A percentile compares a stretch with the other conserved stretches of the same genome.
Conservation (phyloP, 257 asterid genomes). For the Plantago major region DNA sequence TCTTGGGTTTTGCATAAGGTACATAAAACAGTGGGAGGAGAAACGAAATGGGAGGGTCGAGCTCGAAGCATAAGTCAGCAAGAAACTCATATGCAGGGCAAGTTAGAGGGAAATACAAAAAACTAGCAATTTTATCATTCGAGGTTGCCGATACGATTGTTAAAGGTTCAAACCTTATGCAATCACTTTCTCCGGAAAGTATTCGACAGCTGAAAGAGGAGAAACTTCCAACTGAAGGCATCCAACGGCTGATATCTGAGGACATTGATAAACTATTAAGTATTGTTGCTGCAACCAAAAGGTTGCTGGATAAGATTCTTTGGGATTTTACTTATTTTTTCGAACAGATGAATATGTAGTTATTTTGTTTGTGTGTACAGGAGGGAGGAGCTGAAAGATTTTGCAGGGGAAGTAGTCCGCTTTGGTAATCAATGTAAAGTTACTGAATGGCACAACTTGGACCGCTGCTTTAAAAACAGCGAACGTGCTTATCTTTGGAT, state of each 20-base stretch:
- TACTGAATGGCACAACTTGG: conserved; percentile 88
- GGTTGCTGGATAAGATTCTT: conserved; percentile 33
- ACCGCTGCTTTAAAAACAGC: conserved; percentile 70
- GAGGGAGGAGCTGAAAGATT: conserved; percentile 78
- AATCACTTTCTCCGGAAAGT: conserved; percentile 57
- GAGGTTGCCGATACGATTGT: conserved; percentile 88
- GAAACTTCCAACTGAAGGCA: conserved; percentile 63
- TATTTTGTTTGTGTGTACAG: conserved; percentile 7
- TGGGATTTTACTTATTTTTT: background rate
- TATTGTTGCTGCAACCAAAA: conserved; percentile 71
- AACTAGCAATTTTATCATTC: conserved; percentile 60
- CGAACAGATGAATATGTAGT: background rate
- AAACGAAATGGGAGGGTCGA: conserved; percentile 37
- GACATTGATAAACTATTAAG: conserved; percentile 54
- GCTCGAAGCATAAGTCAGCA: conserved; percentile 26
- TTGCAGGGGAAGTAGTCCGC: conserved; percentile 73
- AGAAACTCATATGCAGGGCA: conserved; percentile 40
- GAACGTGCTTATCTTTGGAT: no score
- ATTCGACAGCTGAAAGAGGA: conserved; percentile 47
- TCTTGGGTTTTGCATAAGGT: conserved; percentile 4
- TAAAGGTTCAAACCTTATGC: conserved; percentile 65
- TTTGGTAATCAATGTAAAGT: conserved; percentile 86
- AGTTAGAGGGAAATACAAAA: conserved; percentile 23
- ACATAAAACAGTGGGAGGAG: background rate
- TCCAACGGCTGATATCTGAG: conserved; percentile 50